These are phyloP conservation scores for Metschnikowia hibisci DNA, from an alignment of 805 yeast genomes.

Conservation along the genomic window DNA sequence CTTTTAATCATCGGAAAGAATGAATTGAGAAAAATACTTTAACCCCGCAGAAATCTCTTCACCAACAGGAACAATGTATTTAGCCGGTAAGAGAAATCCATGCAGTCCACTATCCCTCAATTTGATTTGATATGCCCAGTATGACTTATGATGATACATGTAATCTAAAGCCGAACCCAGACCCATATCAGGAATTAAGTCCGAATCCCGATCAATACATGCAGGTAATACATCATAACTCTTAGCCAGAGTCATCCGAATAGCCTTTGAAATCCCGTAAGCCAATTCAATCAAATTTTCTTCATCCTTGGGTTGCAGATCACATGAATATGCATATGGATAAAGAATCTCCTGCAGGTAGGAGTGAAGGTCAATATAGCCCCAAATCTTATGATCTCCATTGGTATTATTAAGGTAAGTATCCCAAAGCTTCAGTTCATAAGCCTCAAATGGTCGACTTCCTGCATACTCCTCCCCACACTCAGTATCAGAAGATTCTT, in stretches of 20 bases:
- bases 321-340: constrained; percentile 81
- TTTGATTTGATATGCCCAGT: constrained; percentile 81
- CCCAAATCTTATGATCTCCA: constrained; percentile 58
- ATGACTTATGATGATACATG: constrained; percentile 78
- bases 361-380: constrained; percentile 79
- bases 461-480: constrained; percentile 87
- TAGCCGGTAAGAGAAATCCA: constrained; percentile 74
- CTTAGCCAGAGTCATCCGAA: constrained; percentile 60
- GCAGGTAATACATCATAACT: constrained; percentile 70
- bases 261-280: constrained; percentile 73
- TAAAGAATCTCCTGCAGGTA: constrained; percentile 79
- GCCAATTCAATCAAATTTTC: constrained; percentile 80
- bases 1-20: constrained; percentile 26
- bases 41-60: constrained; percentile 66
- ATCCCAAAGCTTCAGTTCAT: constrained; percentile 38
- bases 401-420: constrained; percentile 41
- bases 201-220: constrained; percentile 74
- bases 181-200: constrained; percentile 68
- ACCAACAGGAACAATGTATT: constrained; percentile 72
- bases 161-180: constrained; percentile 78
- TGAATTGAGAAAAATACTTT: constrained; percentile 52
- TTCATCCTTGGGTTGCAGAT: constrained; percentile 67
- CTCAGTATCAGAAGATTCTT: constrained; percentile 55
- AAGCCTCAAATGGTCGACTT: constrained; percentile 58
- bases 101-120: constrained; percentile 78